These are phyloP conservation scores for Naumovozyma baii DNA, from an alignment of 805 yeast genomes.

Conservation along the genomic window DNA sequence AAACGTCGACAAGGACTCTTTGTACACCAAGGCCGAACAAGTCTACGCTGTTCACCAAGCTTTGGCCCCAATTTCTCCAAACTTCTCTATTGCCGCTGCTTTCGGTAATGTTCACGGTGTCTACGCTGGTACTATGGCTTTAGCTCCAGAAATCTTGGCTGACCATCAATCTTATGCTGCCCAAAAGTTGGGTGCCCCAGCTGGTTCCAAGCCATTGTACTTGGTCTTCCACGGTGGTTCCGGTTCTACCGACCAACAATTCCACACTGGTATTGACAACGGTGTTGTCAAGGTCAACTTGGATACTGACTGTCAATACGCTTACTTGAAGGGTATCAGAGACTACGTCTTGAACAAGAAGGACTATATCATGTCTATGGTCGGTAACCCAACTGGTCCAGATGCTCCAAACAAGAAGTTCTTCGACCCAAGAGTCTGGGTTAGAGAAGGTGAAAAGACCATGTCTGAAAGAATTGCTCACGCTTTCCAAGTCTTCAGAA, in stretches of 20 bases:
- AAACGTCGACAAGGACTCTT: conserved; percentile 71
- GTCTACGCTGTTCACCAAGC: conserved; percentile 88
- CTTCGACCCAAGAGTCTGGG: conserved; percentile 99
- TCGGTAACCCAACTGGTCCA: conserved; percentile 99
- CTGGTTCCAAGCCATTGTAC: conserved; percentile 64
- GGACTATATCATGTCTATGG: conserved; percentile 81
- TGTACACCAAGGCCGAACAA: conserved; percentile 94
- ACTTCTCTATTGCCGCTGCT: conserved; percentile 99
- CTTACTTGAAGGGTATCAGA: conserved; percentile 93
- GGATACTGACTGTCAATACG: conserved; percentile 98
- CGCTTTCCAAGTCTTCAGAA: conserved; percentile 81
- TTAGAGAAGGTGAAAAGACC: conserved; percentile 99
- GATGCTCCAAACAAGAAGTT: conserved; percentile 99
- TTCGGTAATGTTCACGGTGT: conserved; percentile 99
- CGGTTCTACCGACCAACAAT: conserved; percentile 89
- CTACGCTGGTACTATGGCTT: conserved; percentile 95
- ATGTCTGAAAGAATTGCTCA: conserved; percentile 78
- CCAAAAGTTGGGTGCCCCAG: conserved; percentile 45
- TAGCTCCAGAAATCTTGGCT: conserved; percentile 87
- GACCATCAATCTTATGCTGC: conserved; percentile 89
- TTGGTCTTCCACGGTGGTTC: conserved; percentile 99
- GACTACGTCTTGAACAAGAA: conserved; percentile 93
- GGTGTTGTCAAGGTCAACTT: conserved; percentile 99
- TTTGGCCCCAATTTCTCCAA: conserved; percentile 81
- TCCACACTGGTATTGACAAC: conserved; percentile 76